Evolutionary conservation across 2,329 filamentous ascomycete species (phyloP).

Genomic region (Fusarium sp.): DNA sequence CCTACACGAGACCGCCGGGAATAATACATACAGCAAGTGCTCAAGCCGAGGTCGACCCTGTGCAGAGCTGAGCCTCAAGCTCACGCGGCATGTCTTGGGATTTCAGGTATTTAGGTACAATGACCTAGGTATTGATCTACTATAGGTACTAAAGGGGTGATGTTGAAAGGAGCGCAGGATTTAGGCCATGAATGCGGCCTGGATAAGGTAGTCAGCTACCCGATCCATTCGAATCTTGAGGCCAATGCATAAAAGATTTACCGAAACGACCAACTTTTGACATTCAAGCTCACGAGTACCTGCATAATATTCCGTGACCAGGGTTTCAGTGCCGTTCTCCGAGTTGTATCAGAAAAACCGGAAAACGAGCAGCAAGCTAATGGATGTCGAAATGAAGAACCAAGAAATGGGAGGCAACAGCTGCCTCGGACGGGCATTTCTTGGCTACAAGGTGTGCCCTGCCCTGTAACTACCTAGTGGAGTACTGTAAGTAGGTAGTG

Average conservation of each 20-base stretch:
- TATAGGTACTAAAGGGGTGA: background rate
- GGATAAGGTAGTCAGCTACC: background rate
- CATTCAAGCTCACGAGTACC: constrained; percentile 15
- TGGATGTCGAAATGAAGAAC: background rate
- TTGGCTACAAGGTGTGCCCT: constrained; percentile 6
- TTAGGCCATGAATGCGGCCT: background rate
- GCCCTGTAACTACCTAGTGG: background rate
- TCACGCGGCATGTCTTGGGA: constrained; percentile 4
- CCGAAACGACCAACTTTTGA: background rate
- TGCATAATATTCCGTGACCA: constrained; percentile 22
- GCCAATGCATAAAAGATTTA: background rate
- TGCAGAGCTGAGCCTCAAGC: constrained; percentile 19
- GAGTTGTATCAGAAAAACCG: constrained; percentile 10
- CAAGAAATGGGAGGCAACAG: constrained; percentile 9
- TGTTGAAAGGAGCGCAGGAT: background rate
- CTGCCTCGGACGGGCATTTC: background rate
- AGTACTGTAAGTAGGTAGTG: background rate
- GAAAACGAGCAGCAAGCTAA: background rate
- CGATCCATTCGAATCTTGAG: background rate
- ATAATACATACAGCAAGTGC: constrained; percentile 6
- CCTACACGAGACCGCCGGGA: constrained; percentile 1
- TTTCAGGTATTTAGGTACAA: background rate
- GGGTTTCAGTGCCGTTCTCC: constrained; percentile 6
- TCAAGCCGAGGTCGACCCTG: background rate
- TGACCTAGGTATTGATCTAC: background rate